phyloP scores from a whole-genome alignment of 2,329 filamentous ascomycete genomes.

The Calonectria hongkongensis region DNA sequence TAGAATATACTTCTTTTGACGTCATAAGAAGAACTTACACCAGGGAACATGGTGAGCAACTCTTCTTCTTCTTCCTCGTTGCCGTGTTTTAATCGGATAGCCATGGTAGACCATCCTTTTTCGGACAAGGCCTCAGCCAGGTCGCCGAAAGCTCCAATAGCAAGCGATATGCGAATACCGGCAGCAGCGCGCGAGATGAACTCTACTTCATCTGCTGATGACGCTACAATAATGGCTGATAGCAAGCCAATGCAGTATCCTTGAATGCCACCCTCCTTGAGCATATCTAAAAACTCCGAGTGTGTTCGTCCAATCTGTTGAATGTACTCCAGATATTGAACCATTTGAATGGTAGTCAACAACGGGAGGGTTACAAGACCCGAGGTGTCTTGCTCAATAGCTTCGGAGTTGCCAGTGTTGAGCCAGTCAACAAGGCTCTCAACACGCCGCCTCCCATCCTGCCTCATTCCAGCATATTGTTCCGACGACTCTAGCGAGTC shows the following conservation, averaged over 20 bases:
- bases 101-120: conserved; percentile 37
- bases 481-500: conserved; percentile 28
- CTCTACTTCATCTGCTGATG: conserved; percentile 39
- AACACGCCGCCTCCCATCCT: conserved; percentile 31
- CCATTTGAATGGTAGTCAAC: conserved; percentile 41
- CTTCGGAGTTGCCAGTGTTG: conserved; percentile 33
- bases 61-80: conserved; percentile 28
- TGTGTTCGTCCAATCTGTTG: conserved; percentile 32
- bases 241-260: conserved; percentile 47
- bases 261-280: conserved; percentile 41
- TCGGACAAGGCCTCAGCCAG: conserved; percentile 34
- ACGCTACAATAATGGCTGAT: conserved; percentile 41
- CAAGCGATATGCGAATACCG: conserved; percentile 40
- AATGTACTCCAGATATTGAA: conserved; percentile 43
- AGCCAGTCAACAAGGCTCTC: conserved; percentile 38
- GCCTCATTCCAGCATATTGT: conserved; percentile 24
- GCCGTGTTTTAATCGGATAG: conserved; percentile 28
- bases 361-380: conserved; percentile 41
- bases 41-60: conserved; percentile 27
- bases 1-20: not conserved
- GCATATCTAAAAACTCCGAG: conserved; percentile 25
- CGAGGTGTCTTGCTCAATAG: conserved; percentile 32
- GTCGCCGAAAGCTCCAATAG: conserved; percentile 45
- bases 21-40: conserved; percentile 4
- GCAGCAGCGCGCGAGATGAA: conserved; percentile 33